phyloP scores from a whole-genome alignment of 1,284 basidiomycete genomes.

The Papiliotrema terrestris region DNA sequence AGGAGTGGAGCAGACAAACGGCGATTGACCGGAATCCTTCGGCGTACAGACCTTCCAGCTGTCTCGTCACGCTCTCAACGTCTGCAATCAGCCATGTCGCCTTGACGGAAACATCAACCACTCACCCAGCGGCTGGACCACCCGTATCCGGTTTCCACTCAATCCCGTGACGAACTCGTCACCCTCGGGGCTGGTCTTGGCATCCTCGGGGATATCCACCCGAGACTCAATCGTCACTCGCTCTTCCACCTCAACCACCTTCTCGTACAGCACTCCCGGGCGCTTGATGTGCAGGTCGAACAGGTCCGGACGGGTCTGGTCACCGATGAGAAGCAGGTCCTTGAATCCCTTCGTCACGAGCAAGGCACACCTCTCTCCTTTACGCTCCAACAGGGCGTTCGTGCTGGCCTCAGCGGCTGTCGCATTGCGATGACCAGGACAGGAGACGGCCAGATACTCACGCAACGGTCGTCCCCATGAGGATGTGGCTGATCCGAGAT shows the following conservation, averaged over 20 bases:
- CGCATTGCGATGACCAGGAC: too few relatives aligned
- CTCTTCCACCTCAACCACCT: conserved; percentile 54
- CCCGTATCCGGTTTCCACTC: not conserved
- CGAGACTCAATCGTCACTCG: conserved; percentile 40
- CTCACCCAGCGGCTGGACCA: not conserved
- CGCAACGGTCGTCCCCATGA: conserved; percentile 35
- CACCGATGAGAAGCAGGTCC: conserved; percentile 67
- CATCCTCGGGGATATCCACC: conserved; percentile 58
- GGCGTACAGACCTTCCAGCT: conserved; percentile 19
- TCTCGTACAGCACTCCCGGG: conserved; percentile 54
- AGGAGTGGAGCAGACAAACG: conserved; percentile 24
- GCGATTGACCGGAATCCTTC: conserved; percentile 23
- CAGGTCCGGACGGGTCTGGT: conserved; percentile 80
- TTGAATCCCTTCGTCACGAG: conserved; percentile 87
- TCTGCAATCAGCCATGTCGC: conserved; percentile 53
- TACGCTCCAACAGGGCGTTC: conserved; percentile 89
- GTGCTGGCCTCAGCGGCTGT: conserved; percentile 51
- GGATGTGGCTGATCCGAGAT: not conserved
- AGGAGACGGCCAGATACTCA: conserved; percentile 18
- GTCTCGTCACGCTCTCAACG: conserved; percentile 9
- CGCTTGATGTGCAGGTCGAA: conserved; percentile 83
- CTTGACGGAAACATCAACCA: too few relatives aligned
- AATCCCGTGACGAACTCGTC: not conserved
- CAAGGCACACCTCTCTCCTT: conserved; percentile 84
- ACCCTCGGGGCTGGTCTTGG: not conserved